phyloP scores from a whole-genome alignment of 345 rosid species.

The Ceriops decandra region DNA sequence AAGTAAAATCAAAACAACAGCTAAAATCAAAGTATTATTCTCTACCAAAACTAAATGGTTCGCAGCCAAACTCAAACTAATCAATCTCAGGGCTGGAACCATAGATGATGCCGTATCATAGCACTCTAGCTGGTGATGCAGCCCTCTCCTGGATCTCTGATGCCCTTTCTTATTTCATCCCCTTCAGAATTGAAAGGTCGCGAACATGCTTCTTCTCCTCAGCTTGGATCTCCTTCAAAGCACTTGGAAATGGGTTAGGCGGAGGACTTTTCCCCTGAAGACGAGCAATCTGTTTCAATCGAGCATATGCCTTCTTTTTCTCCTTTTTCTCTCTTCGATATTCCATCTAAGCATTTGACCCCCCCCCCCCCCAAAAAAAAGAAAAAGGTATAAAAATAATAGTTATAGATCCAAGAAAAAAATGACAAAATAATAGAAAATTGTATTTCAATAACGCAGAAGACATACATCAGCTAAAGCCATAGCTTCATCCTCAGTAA shows the following conservation, averaged over 20 bases:
- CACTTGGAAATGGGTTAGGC: conserved; percentile 70
- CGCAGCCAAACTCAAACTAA: too few species aligned
- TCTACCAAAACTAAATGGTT: too few species aligned
- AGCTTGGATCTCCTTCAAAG: conserved; percentile 58
- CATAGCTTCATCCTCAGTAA: conserved; percentile 68
- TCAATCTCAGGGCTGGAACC: too few species aligned
- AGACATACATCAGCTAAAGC: conserved; percentile 65
- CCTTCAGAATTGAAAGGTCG: conserved; percentile 42
- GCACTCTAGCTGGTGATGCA: conserved; percentile 4
- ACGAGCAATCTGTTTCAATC: conserved; percentile 58
- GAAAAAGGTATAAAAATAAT: background rate
- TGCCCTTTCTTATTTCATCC: conserved; percentile 60
- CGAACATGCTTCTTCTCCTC: conserved; percentile 46
- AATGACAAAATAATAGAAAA: background rate
- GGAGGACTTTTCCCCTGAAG: conserved; percentile 69
- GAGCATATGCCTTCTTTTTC: conserved; percentile 65
- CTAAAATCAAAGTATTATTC: too few species aligned
- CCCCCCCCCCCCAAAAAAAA: background rate
- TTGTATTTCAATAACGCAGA: conserved; percentile 3
- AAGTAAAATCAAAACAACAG: too few species aligned
- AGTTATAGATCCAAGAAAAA: background rate
- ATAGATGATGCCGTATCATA: background rate
- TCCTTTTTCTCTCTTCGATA: conserved; percentile 56
- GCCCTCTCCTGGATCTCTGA: conserved; percentile 23
- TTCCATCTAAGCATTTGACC: conserved; percentile 49